Conservation (phyloP, 108 stramenopile species). For the Pseudonitzschia multistriata region DNA sequence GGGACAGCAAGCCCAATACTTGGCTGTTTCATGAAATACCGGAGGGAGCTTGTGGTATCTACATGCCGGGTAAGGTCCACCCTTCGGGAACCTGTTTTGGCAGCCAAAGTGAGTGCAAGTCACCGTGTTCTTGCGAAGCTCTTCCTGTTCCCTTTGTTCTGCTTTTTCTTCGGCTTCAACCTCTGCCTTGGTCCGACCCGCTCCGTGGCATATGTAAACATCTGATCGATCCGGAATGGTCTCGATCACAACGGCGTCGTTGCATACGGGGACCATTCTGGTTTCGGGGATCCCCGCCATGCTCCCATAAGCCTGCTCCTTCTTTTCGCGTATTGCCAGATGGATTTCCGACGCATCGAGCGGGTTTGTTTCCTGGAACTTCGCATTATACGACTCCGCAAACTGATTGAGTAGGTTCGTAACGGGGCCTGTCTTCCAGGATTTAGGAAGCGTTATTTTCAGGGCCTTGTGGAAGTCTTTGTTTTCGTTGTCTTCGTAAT, state of each 20-base stretch:
- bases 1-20: constrained; percentile 96
- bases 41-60: constrained; percentile 89
- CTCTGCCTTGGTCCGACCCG: constrained; percentile 50
- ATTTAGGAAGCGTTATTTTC: constrained; percentile 89
- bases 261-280: constrained; percentile 46
- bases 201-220: constrained; percentile 73
- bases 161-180: constrained; percentile 41
- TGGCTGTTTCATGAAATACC: constrained; percentile 98
- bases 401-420: constrained; percentile 73
- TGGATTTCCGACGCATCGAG: constrained; percentile 53
- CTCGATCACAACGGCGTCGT: constrained; percentile 70
- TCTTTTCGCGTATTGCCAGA: constrained; percentile 45
- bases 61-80: constrained; percentile 78
- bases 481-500: constrained; percentile 87
- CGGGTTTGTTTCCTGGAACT: constrained; percentile 50
- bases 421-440: constrained; percentile 81
- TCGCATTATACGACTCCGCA: constrained; percentile 84
- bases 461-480: constrained; percentile 72
- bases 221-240: constrained; percentile 75
- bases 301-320: constrained; percentile 3
- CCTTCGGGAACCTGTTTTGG: constrained; percentile 72
- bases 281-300: constrained; percentile 29
- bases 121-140: constrained; percentile 47
- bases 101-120: constrained; percentile 88
- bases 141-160: constrained; percentile 36